These are phyloP conservation scores for Colletotrichum sp. DNA, from an alignment of 2,329 filamentous ascomycete species.

Conservation along the genomic window DNA sequence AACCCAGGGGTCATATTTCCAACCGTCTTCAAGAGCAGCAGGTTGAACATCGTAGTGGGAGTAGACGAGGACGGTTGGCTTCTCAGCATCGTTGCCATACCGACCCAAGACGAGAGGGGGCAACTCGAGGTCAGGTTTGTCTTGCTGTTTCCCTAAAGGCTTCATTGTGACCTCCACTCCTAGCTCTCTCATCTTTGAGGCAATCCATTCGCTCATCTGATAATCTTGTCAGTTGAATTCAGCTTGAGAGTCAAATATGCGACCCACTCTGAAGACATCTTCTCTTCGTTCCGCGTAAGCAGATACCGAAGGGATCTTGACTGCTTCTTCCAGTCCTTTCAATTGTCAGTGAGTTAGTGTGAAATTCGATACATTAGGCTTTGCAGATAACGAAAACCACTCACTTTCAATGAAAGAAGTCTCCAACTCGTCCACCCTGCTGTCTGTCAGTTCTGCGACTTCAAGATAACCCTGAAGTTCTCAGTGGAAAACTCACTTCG, in stretches of 20 bases:
- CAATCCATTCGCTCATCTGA: constrained; percentile 91
- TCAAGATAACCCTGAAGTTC: background rate
- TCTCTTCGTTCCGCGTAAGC: constrained; percentile 86
- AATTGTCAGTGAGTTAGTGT: background rate
- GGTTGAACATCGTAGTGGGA: constrained; percentile 99
- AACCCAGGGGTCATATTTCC: constrained; percentile 93
- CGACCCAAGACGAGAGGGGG: constrained; percentile 91
- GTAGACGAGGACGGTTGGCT: constrained; percentile 95
- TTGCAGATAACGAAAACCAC: background rate
- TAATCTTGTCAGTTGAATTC: background rate
- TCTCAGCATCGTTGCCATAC: constrained; percentile 89
- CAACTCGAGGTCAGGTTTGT: constrained; percentile 81
- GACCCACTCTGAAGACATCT: constrained; percentile 77
- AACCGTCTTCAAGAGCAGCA: constrained; percentile 89
- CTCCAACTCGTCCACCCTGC: constrained; percentile 11
- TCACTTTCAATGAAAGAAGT: constrained; percentile 1
- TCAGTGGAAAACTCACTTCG: background rate
- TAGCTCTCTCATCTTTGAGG: constrained; percentile 80
- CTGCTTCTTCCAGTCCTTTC: constrained; percentile 74
- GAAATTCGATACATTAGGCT: background rate
- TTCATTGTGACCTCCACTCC: constrained; percentile 89
- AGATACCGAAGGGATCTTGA: constrained; percentile 95
- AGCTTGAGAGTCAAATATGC: background rate
- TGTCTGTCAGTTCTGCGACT: background rate
- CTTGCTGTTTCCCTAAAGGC: constrained; percentile 87